phyloP scores from a whole-genome alignment of 129 eudicot genomes.

The Lactuca sativa region DNA sequence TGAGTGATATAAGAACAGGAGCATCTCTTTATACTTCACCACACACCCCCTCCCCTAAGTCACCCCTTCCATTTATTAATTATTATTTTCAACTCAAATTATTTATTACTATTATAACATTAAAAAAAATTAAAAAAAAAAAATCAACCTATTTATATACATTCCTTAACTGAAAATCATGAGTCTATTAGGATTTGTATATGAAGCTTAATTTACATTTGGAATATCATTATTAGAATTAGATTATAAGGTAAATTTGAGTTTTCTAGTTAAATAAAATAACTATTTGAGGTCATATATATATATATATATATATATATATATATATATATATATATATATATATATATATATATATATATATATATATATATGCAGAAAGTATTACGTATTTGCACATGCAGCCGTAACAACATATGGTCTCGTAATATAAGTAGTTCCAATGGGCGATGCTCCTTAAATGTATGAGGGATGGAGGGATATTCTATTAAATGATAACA shows the following conservation, averaged over 20 bases:
- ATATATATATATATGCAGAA: not conserved
- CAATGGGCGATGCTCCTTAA: too few species aligned
- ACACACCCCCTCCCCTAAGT: constrained; percentile 23
- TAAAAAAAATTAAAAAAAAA: not conserved
- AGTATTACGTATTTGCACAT: too few species aligned
- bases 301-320: not conserved
- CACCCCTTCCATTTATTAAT: not conserved
- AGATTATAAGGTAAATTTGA: not conserved
- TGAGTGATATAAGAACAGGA: constrained; percentile 25
- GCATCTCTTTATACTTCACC: constrained; percentile 29
- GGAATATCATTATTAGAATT: not conserved
- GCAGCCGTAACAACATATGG: too few species aligned
- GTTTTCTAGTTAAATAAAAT: not conserved
- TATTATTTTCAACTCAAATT: constrained; percentile 21
- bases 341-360: constrained; percentile 2
- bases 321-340: not conserved
- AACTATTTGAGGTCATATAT: not conserved
- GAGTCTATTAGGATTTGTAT: too few species aligned
- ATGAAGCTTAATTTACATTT: not conserved
- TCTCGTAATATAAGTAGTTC: too few species aligned
- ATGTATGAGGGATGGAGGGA: too few species aligned
- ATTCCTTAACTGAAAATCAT: not conserved
- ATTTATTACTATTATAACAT: not conserved
- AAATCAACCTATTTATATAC: too few species aligned
- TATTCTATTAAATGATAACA: too few species aligned